Evolutionary conservation across 495 filamentous ascomycete genomes (phyloP).

Genomic region (Geoglossum glabrum): DNA sequence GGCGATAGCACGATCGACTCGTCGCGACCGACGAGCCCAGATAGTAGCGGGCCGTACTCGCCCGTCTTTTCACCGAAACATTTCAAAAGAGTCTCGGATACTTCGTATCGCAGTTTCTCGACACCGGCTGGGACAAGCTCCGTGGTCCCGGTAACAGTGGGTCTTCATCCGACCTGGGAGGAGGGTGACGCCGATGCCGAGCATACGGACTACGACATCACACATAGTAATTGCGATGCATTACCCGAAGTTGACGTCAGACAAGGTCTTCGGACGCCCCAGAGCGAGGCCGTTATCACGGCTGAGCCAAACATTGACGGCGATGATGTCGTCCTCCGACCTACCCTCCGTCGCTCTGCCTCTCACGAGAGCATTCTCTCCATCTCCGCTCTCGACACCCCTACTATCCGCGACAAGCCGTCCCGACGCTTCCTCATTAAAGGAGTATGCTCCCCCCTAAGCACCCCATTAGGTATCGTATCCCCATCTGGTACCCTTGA

Average conservation of each 20-base stretch:
- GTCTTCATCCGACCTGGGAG: slow-evolving; percentile 9
- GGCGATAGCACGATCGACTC: slow-evolving; percentile 31
- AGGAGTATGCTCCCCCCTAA: background rate
- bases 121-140: slow-evolving; percentile 10
- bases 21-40: slow-evolving; percentile 57
- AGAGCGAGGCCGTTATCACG: background rate
- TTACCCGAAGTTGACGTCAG: background rate
- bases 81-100: slow-evolving; percentile 31
- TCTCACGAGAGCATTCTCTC: slow-evolving; percentile 34
- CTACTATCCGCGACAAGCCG: background rate
- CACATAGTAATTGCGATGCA: background rate
- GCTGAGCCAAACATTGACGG: background rate
- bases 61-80: slow-evolving; percentile 30
- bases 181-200: slow-evolving; percentile 8
- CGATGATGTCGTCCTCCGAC: slow-evolving; percentile 8
- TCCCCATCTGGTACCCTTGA: background rate
- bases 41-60: slow-evolving; percentile 34
- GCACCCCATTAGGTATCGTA: background rate
- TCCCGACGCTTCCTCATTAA: background rate
- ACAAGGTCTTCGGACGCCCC: background rate
- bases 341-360: slow-evolving; percentile 10
- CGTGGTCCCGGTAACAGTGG: background rate
- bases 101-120: slow-evolving; percentile 29
- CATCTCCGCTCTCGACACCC: slow-evolving; percentile 30
- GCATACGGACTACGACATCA: background rate